Conservation (phyloP, 1,284 basidiomycete genomes). For the Cryptococcus sp. region DNA sequence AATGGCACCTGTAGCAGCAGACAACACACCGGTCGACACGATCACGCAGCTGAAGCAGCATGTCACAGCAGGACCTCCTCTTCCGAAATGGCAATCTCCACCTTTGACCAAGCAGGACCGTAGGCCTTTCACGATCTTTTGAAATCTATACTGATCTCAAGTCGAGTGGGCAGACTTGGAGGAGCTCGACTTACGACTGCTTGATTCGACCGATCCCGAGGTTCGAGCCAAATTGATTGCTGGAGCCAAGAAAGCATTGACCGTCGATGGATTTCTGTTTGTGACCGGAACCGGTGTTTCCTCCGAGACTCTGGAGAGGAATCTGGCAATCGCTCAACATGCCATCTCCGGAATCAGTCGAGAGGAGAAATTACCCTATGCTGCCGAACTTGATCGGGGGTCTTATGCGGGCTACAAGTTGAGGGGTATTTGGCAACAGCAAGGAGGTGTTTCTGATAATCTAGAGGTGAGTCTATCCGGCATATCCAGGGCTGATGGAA, state of each 20-base stretch:
- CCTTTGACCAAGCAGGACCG: constrained; percentile 11
- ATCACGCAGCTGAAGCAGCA: background rate
- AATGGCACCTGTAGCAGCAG: constrained; percentile 3
- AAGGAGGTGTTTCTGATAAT: constrained; percentile 40
- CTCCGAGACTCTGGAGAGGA: constrained; percentile 10
- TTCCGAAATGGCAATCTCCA: constrained; percentile 11
- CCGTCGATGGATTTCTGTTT: constrained; percentile 17
- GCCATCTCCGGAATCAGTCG: constrained; percentile 62
- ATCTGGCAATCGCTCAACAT: constrained; percentile 20
- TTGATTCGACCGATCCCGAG: constrained; percentile 12
- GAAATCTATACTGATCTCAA: background rate
- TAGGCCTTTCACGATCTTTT: constrained; percentile 3
- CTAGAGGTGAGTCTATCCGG: constrained; percentile 26
- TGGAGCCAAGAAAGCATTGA: constrained; percentile 13
- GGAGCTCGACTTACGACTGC: constrained; percentile 15
- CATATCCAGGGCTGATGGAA: background rate
- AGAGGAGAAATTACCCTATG: constrained; percentile 77
- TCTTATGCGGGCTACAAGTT: constrained; percentile 40
- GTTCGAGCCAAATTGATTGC: constrained; percentile 7
- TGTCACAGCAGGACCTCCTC: background rate
- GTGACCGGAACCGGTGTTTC: constrained; percentile 19
- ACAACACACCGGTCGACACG: background rate
- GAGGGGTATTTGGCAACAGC: constrained; percentile 42
- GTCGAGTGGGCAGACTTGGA: constrained; percentile 19
- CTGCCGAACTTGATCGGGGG: constrained; percentile 57